A percentile compares a stretch with the other conserved stretches of the same genome.
Conservation (phyloP, 2,329 filamentous ascomycete genomes). For the Aureobasidium sp. region DNA sequence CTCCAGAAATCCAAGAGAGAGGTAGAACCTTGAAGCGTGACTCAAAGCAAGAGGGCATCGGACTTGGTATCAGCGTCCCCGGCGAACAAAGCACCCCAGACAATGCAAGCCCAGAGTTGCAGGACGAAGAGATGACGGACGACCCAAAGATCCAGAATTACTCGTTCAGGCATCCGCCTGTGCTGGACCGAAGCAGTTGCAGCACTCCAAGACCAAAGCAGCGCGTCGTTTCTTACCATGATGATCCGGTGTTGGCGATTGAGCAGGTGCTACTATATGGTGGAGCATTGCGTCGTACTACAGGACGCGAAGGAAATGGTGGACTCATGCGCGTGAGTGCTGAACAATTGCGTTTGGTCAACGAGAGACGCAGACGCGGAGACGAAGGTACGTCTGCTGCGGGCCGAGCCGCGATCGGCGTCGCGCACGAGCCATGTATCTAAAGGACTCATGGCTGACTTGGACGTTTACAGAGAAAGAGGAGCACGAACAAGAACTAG, state of each 20-base stretch:
- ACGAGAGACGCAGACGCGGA: neutral
- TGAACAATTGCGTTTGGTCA: neutral
- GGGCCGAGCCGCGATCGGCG: constrained; percentile 1
- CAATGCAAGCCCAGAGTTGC: neutral
- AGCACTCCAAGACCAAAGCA: neutral
- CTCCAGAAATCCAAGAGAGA: neutral
- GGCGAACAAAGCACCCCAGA: neutral
- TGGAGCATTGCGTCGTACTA: neutral
- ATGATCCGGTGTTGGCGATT: neutral
- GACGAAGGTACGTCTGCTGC: neutral
- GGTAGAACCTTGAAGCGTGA: neutral
- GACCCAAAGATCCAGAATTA: constrained; percentile 1
- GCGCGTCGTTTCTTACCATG: neutral
- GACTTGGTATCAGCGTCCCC: neutral
- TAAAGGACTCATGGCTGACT: neutral
- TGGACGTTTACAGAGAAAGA: neutral
- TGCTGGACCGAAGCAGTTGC: neutral
- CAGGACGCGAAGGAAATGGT: neutral
- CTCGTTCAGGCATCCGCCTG: neutral
- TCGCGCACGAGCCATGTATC: neutral
- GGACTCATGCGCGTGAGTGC: neutral
- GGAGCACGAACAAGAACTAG: neutral
- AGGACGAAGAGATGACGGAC: constrained; percentile 1
- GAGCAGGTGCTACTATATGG: neutral
- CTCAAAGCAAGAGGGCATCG: neutral